Conservation (phyloP, 2,329 filamentous ascomycete species). For the Cladorrhinum sp. region DNA sequence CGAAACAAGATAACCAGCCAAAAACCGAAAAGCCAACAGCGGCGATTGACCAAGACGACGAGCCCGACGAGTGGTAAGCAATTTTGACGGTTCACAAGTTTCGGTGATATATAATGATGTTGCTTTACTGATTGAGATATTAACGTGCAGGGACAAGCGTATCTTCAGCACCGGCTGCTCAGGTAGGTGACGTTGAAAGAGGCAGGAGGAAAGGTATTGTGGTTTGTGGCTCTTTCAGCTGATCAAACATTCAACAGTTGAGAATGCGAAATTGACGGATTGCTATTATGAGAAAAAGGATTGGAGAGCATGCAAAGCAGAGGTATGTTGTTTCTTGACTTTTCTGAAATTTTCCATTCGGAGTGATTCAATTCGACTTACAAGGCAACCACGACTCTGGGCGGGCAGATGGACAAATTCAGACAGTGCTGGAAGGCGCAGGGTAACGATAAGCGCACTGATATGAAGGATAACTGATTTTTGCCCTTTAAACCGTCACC, state of each 20-base stretch:
- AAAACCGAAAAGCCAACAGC: slow-evolving; percentile 26
- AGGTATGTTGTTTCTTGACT: slow-evolving; percentile 54
- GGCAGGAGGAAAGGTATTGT: not conserved
- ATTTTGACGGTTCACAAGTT: not conserved
- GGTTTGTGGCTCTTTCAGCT: slow-evolving; percentile 1
- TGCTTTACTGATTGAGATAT: slow-evolving; percentile 26
- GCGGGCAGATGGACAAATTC: slow-evolving; percentile 78
- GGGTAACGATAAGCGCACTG: slow-evolving; percentile 80
- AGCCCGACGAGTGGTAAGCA: slow-evolving; percentile 89
- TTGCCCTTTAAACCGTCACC: not conserved
- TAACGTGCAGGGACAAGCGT: slow-evolving; percentile 80
- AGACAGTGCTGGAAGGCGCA: slow-evolving; percentile 87
- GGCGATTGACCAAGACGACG: slow-evolving; percentile 64
- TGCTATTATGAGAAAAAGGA: slow-evolving; percentile 97
- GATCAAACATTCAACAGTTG: slow-evolving; percentile 51
- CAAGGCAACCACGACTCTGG: slow-evolving; percentile 12
- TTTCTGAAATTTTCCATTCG: not conserved
- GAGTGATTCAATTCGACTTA: not conserved
- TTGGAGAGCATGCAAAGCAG: slow-evolving; percentile 82
- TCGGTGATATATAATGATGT: too few species aligned
- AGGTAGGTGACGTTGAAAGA: slow-evolving; percentile 52
- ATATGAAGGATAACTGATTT: slow-evolving; percentile 61
- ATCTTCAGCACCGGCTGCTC: slow-evolving; percentile 96
- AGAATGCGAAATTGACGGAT: slow-evolving; percentile 87
- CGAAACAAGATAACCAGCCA: slow-evolving; percentile 51